These are phyloP conservation scores for Lactuca sativa DNA, from an alignment of 129 eudicot genomes.

Conservation along the genomic window DNA sequence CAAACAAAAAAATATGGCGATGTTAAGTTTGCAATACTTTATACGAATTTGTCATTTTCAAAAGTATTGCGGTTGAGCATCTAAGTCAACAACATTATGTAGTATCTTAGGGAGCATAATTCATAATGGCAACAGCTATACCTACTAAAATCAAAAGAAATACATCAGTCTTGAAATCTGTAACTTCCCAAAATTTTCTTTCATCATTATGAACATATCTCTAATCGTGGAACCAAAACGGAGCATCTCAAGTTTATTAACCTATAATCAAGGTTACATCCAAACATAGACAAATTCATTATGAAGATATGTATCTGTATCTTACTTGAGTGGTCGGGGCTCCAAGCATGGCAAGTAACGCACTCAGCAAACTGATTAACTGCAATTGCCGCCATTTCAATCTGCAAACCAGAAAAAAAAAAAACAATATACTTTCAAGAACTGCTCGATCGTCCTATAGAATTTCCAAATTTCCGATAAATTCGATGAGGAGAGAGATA, in stretches of 20 bases:
- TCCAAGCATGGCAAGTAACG: conserved; percentile 93
- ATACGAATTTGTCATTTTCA: background rate
- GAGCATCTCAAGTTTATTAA: conserved; percentile 13
- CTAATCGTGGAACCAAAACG: conserved; percentile 14
- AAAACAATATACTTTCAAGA: background rate
- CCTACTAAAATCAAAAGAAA: conserved; percentile 13
- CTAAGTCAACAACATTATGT: background rate
- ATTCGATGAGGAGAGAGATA: conserved; percentile 16
- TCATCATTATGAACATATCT: conserved; percentile 2
- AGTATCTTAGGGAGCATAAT: conserved; percentile 11
- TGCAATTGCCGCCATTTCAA: conserved; percentile 75
- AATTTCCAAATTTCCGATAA: background rate
- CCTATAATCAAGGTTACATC: conserved; percentile 12
- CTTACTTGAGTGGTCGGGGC: conserved; percentile 93
- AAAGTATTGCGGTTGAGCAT: background rate
- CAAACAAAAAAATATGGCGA: conserved; percentile 1
- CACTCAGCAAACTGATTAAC: conserved; percentile 85
- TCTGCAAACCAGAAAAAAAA: conserved; percentile 24
- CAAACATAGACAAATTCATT: background rate
- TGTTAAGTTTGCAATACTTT: background rate
- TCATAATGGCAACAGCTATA: background rate
- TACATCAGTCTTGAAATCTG: conserved; percentile 2
- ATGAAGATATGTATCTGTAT: conserved; percentile 2
- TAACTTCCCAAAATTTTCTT: background rate
- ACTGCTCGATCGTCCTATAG: conserved; percentile 24